Percentiles rank a stretch among this genome's conserved stretches.
Conservation (phyloP, 2,329 filamentous ascomycete genomes). For the Cytospora schulzeri region DNA sequence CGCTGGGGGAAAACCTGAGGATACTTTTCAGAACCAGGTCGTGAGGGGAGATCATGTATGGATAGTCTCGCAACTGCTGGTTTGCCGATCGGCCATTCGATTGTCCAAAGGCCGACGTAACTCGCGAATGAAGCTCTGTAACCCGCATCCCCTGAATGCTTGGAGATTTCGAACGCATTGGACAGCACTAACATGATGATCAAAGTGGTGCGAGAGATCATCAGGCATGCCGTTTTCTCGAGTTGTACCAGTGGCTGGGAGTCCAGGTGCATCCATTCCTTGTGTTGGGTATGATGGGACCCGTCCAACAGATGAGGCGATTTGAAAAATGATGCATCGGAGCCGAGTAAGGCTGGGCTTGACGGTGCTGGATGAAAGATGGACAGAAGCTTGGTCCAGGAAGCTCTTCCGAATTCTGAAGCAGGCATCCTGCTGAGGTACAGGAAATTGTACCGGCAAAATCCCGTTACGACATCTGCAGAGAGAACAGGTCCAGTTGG, state of each 20-base stretch:
- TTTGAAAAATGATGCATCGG: no score
- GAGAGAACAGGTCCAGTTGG: conserved; percentile 33
- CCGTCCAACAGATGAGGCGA: no score
- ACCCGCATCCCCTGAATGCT: conserved; percentile 37
- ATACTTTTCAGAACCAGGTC: conserved; percentile 30
- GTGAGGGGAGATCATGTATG: conserved; percentile 30
- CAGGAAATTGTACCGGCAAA: conserved; percentile 33
- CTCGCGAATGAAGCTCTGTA: conserved; percentile 38
- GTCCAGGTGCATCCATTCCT: no score
- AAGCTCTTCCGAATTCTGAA: not conserved
- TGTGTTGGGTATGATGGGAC: no score
- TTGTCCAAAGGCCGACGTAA: conserved; percentile 38
- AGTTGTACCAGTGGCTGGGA: no score
- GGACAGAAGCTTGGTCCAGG: no score
- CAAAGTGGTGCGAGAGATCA: conserved; percentile 1
- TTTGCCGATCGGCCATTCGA: conserved; percentile 39
- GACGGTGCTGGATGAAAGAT: no score
- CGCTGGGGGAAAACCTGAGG: conserved; percentile 33
- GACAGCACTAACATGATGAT: conserved; percentile 32
- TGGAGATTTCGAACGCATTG: conserved; percentile 36
- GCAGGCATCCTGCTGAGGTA: conserved; percentile 33
- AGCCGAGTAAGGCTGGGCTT: no score
- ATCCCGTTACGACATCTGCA: conserved; percentile 32
- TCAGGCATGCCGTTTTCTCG: not conserved
- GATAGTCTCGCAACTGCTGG: conserved; percentile 35